These are phyloP conservation scores for Ophiocordyceps sinensis DNA, from an alignment of 2,329 filamentous ascomycete species.

Conservation along the genomic window DNA sequence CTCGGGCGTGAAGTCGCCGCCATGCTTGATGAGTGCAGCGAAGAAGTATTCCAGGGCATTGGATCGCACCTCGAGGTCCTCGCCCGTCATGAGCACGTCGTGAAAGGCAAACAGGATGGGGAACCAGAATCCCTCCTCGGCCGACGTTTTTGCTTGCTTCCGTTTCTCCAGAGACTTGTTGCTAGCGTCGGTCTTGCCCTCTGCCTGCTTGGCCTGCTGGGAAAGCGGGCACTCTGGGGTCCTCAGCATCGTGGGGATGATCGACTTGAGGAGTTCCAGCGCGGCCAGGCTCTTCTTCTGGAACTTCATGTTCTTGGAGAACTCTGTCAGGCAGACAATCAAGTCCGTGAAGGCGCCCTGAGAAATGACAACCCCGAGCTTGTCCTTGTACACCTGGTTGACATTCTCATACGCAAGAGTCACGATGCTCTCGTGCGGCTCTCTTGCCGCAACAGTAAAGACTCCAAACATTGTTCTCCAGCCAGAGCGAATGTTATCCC, in stretches of 20 bases:
- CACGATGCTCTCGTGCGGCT: slow-evolving; percentile 89
- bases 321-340: slow-evolving; percentile 91
- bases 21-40: slow-evolving; percentile 78
- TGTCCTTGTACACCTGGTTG: slow-evolving; percentile 84
- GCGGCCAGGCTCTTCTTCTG: slow-evolving; percentile 97
- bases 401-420: slow-evolving; percentile 96
- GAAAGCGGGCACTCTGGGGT: slow-evolving; percentile 91
- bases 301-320: slow-evolving; percentile 96
- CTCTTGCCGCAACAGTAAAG: slow-evolving; percentile 87
- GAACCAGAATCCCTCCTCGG: slow-evolving; percentile 98
- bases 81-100: slow-evolving; percentile 96
- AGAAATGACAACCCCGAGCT: slow-evolving; percentile 89
- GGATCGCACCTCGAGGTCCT: slow-evolving; percentile 89
- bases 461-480: slow-evolving; percentile 99
- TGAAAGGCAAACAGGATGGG: slow-evolving; percentile 97
- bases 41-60: slow-evolving; percentile 93
- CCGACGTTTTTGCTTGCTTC: slow-evolving; percentile 64
- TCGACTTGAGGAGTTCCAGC: slow-evolving; percentile 86
- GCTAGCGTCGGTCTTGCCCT: slow-evolving; percentile 27
- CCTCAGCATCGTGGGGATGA: slow-evolving; percentile 86
- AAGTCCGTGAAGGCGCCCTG: slow-evolving; percentile 95
- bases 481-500: slow-evolving; percentile 91
- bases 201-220: slow-evolving; percentile 32
- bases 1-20: slow-evolving; percentile 77
- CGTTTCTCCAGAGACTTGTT: slow-evolving; percentile 27